A percentile compares a stretch with the other conserved stretches of the same genome.
phyloP scores from a whole-genome alignment of 1,139 yeast genomes.

The Geotrichum klebahnii region DNA sequence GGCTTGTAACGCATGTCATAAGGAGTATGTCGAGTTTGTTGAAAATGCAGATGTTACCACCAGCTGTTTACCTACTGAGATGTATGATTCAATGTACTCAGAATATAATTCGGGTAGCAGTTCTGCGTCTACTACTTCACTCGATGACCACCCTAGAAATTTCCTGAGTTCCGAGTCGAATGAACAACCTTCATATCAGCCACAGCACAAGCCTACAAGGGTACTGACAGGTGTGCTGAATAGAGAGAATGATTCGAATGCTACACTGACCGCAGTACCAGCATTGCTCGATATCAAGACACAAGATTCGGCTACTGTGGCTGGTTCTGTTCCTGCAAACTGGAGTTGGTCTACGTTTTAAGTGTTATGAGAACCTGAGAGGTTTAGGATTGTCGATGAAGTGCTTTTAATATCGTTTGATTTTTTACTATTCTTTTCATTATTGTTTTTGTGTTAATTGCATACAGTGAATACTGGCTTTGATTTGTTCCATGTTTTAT shows the following conservation, averaged over 20 bases:
- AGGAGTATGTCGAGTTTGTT: slow-evolving; percentile 50
- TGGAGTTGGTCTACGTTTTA: slow-evolving; percentile 46
- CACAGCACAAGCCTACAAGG: slow-evolving; percentile 3
- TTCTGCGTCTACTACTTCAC: background rate
- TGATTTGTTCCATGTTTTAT: no score
- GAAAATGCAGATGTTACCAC: slow-evolving; percentile 8
- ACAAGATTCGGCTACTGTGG: no score
- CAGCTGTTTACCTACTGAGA: background rate
- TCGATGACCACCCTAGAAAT: background rate
- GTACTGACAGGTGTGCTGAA: no score
- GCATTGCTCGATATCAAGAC: no score
- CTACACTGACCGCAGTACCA: background rate
- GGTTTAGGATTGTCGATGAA: no score
- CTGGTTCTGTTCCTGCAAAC: slow-evolving; percentile 41
- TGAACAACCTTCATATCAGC: background rate
- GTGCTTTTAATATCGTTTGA: no score
- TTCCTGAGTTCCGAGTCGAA: background rate
- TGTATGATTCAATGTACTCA: background rate
- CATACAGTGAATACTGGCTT: no score
- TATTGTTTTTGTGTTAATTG: no score
- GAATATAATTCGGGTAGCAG: slow-evolving; percentile 3
- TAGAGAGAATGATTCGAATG: background rate
- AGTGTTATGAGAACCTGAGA: no score
- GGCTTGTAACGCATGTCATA: slow-evolving; percentile 73
- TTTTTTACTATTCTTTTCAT: no score